phyloP scores from a whole-genome alignment of 2,329 filamentous ascomycete genomes.

The Arthroderma sp. region DNA sequence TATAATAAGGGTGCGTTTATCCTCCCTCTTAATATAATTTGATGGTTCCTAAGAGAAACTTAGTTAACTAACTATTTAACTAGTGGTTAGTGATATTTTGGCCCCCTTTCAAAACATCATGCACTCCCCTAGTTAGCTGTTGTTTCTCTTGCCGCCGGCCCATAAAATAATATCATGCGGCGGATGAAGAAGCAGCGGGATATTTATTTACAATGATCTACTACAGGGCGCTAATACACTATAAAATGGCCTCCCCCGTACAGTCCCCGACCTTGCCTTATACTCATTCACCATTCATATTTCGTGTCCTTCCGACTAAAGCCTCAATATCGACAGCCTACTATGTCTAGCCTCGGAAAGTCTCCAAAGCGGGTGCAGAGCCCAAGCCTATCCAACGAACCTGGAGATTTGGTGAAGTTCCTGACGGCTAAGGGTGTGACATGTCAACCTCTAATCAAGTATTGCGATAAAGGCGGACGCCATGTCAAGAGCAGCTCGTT shows the following conservation, averaged over 20 bases:
- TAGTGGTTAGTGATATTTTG: not conserved
- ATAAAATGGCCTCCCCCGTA: not conserved
- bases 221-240: not conserved
- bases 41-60: too few species aligned
- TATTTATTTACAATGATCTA: not conserved
- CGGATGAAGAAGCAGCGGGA: not conserved
- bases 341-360: too few species aligned
- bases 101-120: not conserved
- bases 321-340: too few species aligned
- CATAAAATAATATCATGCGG: not conserved
- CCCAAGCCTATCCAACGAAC: not conserved
- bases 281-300: not conserved
- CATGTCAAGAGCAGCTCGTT: conserved; percentile 7
- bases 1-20: too few species aligned
- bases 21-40: too few species aligned
- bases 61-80: too few species aligned
- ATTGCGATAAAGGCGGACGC: not conserved
- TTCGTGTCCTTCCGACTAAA: not conserved
- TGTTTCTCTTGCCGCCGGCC: too few species aligned
- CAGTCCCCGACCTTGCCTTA: not conserved
- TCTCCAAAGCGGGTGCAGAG: too few species aligned
- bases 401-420: not conserved
- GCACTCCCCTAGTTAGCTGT: not conserved
- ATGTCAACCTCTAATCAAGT: not conserved
- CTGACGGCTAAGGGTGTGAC: conserved; percentile 5